A percentile compares a stretch with the other conserved stretches of the same genome.
These are phyloP conservation scores for Heliophila coronopifolia DNA, from an alignment of 441 rosid genomes.

Conservation along the genomic window DNA sequence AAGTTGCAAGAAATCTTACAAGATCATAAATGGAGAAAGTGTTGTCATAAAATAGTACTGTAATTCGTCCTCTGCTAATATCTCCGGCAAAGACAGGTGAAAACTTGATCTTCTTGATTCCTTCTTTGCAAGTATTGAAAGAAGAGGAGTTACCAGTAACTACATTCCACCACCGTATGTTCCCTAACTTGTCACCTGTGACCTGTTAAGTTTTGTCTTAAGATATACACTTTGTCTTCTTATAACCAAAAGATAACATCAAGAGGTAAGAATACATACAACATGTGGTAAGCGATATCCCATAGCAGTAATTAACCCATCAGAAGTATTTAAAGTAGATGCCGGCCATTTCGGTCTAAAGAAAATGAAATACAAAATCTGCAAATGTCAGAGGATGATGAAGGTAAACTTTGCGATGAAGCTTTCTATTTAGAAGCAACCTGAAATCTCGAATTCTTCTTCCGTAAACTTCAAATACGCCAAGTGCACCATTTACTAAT, in stretches of 20 bases:
- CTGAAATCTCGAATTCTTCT: slow-evolving; percentile 85
- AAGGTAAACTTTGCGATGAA: neutral
- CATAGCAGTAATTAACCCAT: slow-evolving; percentile 84
- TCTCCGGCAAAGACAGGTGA: slow-evolving; percentile 81
- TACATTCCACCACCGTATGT: slow-evolving; percentile 95
- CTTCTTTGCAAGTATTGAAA: slow-evolving; percentile 75
- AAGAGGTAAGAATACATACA: slow-evolving; percentile 44
- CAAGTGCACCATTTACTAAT: slow-evolving; percentile 82
- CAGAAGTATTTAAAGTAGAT: slow-evolving; percentile 68
- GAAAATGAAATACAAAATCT: slow-evolving; percentile 21
- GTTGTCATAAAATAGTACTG: slow-evolving; percentile 75
- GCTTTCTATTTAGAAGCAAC: slow-evolving; percentile 28
- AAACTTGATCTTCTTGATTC: slow-evolving; percentile 75
- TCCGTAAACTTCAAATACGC: slow-evolving; percentile 88
- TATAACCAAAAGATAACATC: neutral
- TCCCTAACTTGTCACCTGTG: slow-evolving; percentile 88
- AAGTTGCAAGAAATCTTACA: slow-evolving; percentile 39
- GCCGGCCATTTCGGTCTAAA: slow-evolving; percentile 91
- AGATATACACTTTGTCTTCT: no score
- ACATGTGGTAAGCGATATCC: slow-evolving; percentile 91
- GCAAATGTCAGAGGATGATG: neutral
- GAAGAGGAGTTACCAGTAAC: slow-evolving; percentile 78
- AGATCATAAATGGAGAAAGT: slow-evolving; percentile 83
- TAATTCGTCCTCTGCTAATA: slow-evolving; percentile 72
- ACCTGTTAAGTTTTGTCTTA: slow-evolving; percentile 47